phyloP scores from a whole-genome alignment of 441 rosid genomes.

The Rhodomyrtus psidioides region DNA sequence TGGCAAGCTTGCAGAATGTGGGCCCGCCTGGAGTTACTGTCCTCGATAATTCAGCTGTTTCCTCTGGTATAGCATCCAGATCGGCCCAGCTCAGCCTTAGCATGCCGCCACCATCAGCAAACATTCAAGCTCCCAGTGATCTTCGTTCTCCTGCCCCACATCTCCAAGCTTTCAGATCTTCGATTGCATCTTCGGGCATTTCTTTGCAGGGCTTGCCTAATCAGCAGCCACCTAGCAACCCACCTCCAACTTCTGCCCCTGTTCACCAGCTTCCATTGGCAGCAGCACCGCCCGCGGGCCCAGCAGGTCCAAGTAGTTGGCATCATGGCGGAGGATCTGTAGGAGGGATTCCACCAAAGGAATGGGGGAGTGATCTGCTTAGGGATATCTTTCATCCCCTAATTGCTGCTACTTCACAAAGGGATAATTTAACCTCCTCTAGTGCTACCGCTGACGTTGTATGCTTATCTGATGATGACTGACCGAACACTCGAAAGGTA shows the following conservation, averaged over 20 bases:
- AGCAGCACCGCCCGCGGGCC: conserved; percentile 5
- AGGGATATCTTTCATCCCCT: conserved; percentile 10
- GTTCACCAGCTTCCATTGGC: conserved; percentile 9
- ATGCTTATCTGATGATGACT: conserved; percentile 82
- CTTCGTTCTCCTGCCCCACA: conserved; percentile 56
- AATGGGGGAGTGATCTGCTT: conserved; percentile 13
- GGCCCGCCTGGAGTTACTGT: conserved; percentile 17
- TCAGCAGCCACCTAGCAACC: conserved; percentile 13
- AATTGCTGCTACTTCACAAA: background rate
- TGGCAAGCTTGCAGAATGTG: background rate
- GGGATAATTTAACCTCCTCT: background rate
- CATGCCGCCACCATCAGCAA: conserved; percentile 24
- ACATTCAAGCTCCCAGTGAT: conserved; percentile 34
- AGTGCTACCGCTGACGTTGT: conserved; percentile 27
- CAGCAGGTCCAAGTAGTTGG: conserved; percentile 1
- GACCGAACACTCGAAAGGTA: conserved; percentile 11
- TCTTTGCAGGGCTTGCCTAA: conserved; percentile 7
- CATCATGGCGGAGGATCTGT: conserved; percentile 6
- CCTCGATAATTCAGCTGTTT: conserved; percentile 7
- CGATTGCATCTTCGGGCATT: conserved; percentile 16
- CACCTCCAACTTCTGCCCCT: conserved; percentile 3
- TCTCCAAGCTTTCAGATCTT: conserved; percentile 42
- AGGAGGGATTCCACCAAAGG: conserved; percentile 6
- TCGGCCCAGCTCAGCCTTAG: conserved; percentile 34
- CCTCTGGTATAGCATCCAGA: conserved; percentile 29